These are phyloP conservation scores for Zoysia pacifica DNA, from an alignment of 176 grass and related monocot genomes.

Conservation along the genomic window DNA sequence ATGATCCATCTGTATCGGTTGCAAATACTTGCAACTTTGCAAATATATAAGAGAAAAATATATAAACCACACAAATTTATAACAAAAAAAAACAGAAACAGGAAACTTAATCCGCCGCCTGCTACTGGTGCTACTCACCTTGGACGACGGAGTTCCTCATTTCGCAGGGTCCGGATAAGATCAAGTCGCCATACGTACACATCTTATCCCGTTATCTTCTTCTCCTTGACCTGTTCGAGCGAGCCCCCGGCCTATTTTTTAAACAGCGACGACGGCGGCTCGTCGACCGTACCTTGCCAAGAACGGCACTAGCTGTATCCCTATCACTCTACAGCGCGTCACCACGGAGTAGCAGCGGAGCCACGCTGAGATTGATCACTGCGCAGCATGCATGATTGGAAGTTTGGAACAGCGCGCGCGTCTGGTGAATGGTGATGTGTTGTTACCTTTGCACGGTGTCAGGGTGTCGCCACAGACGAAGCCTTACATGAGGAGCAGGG, in stretches of 20 bases:
- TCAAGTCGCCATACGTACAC: conserved; percentile 18
- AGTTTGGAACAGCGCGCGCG: no score
- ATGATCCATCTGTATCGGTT: background rate
- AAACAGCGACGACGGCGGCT: background rate
- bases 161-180: conserved; percentile 7
- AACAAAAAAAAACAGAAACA: background rate
- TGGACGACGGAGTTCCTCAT: background rate
- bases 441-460: no score
- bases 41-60: background rate
- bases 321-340: no score
- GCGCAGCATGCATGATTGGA: no score
- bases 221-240: background rate
- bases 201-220: conserved; percentile 24
- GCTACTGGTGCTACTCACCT: background rate
- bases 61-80: background rate
- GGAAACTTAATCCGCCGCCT: background rate
- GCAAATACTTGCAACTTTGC: background rate
- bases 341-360: no score
- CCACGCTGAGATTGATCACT: no score
- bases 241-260: background rate
- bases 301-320: no score
- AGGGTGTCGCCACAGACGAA: conserved; percentile 31
- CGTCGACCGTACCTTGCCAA: background rate
- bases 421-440: no score
- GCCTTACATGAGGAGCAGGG: conserved; percentile 76